These are phyloP conservation scores for Colletotrichum shisoi DNA, from an alignment of 2,329 filamentous ascomycete species.

Conservation along the genomic window DNA sequence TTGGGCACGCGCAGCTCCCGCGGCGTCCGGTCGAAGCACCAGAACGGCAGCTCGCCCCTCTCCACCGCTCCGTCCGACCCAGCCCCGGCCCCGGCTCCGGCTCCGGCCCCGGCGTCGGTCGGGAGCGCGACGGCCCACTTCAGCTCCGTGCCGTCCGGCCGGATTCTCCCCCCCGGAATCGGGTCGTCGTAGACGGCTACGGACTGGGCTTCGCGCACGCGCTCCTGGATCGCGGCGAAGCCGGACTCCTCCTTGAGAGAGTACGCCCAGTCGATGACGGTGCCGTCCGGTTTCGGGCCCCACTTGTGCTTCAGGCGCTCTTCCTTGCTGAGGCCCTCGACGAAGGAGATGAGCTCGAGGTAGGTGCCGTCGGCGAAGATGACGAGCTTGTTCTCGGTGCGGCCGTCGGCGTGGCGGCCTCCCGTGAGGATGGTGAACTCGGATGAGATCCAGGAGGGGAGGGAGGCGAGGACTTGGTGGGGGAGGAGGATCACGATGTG, in stretches of 20 bases:
- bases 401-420: slow-evolving; percentile 67
- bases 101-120: slow-evolving; percentile 44
- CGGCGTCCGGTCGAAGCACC: slow-evolving; percentile 69
- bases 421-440: slow-evolving; percentile 67
- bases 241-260: slow-evolving; percentile 51
- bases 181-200: slow-evolving; percentile 59
- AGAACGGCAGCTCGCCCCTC: slow-evolving; percentile 68
- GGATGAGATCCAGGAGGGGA: slow-evolving; percentile 60
- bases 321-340: slow-evolving; percentile 45
- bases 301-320: slow-evolving; percentile 64
- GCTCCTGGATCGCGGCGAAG: slow-evolving; percentile 51
- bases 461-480: slow-evolving; percentile 54
- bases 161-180: slow-evolving; percentile 60
- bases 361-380: slow-evolving; percentile 70
- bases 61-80: slow-evolving; percentile 41
- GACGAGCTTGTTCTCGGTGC: slow-evolving; percentile 69
- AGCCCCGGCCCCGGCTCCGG: slow-evolving; percentile 40
- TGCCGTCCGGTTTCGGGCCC: slow-evolving; percentile 60
- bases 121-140: slow-evolving; percentile 66
- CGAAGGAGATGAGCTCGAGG: slow-evolving; percentile 71
- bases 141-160: slow-evolving; percentile 63
- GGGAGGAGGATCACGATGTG: slow-evolving; percentile 72
- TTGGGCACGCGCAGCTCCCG: slow-evolving; percentile 64
- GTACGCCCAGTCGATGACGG: slow-evolving; percentile 68
- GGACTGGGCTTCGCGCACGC: slow-evolving; percentile 45